A percentile compares a stretch with the other conserved stretches of the same genome.
Conservation (phyloP, 1,284 basidiomycete genomes). For the Rhodotorula sp. region DNA sequence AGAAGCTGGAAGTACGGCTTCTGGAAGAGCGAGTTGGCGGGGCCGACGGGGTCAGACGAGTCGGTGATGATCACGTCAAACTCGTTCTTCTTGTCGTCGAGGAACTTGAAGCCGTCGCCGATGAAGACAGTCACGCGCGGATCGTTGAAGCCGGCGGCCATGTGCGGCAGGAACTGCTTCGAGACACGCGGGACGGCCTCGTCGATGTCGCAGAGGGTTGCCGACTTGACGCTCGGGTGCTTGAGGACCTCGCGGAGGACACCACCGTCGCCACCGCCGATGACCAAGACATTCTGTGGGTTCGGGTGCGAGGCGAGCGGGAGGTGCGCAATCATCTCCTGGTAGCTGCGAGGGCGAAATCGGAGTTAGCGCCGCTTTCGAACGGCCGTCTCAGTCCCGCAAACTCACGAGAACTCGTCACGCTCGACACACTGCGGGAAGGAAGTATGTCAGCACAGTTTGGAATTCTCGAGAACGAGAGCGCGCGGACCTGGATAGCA, state of each 20-base stretch:
- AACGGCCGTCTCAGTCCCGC: background rate
- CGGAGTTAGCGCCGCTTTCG: background rate
- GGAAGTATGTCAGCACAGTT: too few relatives aligned
- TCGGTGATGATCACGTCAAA: constrained; percentile 99
- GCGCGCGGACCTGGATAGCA: constrained; percentile 66
- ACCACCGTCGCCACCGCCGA: constrained; percentile 81
- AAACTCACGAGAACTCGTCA: constrained; percentile 90
- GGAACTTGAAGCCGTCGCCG: constrained; percentile 97
- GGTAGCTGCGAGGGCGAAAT: constrained; percentile 66
- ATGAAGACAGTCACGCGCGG: constrained; percentile 84
- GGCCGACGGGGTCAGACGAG: constrained; percentile 97
- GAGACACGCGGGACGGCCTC: constrained; percentile 97
- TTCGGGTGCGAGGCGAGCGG: constrained; percentile 94
- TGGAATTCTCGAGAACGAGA: background rate
- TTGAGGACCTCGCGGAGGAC: constrained; percentile 97
- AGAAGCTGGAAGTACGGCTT: constrained; percentile 96
- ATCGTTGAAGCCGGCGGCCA: constrained; percentile 81
- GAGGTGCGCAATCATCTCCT: constrained; percentile 98
- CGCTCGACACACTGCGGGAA: constrained; percentile 66
- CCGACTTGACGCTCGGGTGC: constrained; percentile 85
- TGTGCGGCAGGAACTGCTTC: constrained; percentile 88
- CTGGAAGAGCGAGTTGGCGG: constrained; percentile 91
- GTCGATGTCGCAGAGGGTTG: constrained; percentile 97
- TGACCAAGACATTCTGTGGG: constrained; percentile 92
- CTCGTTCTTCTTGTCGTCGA: constrained; percentile 79